Base-by-base conservation (phyloP, 257 asterid genomes). In the Paulownia fortunei region DNA sequence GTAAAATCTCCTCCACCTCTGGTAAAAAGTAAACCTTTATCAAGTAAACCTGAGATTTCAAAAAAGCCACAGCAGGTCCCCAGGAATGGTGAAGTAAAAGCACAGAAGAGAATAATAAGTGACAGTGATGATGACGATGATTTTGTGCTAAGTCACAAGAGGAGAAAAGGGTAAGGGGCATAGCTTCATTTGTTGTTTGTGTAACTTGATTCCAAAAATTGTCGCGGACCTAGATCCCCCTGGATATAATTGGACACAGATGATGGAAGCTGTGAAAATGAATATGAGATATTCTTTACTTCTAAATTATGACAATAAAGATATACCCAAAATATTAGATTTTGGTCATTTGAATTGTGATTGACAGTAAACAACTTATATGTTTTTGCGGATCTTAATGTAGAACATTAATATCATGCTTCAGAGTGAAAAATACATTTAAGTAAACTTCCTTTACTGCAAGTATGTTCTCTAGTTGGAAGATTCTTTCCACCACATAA, bases 91-190 rank as follows among this genome's bases (percentile, higher is more conserved):
- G 94, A 92, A 1, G 72, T 74, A 13, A 92, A 88, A 82, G 89
- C 89, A 10, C 92, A 90, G 86, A 92, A 88, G 72, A 80, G 87
- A 77, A 59, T 85, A 1, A 8, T 73, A 44, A 58, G 73, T 27
- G 90, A 90, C 18, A 88, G 91, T 19, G 94, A 93, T 15, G 91
- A 90, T 0, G 96, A 85, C 0, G 87, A 92, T 67, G 88, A 94
- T 82, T 86, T 91, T 73, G 84, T 86, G 69, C 84, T 89, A 39
- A 86, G 94, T 67, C 91, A 82, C 79, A 94, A 85, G 76, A 83
- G 97, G 83, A 88, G 92, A 79, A 94, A 85, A 86, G 84, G 77
- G 81, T 94, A 85, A 80, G 82, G 8, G 73, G 26, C 39, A 62
- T 62, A 46, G 26, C 9, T 16, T 64, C 46, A 32, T 32, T 59